These are phyloP conservation scores for Epipyxis sp. DNA, from an alignment of 108 stramenopile species.

Conservation along the genomic window DNA sequence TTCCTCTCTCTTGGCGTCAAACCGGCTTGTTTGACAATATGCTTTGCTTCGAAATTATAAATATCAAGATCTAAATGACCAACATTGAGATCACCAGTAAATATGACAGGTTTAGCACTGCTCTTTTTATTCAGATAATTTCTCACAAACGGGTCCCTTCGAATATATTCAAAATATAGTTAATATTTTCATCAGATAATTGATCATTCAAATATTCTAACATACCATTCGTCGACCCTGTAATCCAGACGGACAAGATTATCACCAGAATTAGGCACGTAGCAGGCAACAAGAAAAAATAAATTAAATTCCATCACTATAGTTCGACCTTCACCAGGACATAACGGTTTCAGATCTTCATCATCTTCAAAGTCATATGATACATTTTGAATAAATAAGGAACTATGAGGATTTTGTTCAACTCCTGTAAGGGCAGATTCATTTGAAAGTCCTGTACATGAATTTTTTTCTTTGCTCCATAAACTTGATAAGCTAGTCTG, in stretches of 20 bases:
- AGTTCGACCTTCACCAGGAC: slow-evolving; percentile 73
- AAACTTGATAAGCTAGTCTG: slow-evolving; percentile 70
- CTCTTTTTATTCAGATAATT: slow-evolving; percentile 40
- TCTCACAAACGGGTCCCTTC: slow-evolving; percentile 66
- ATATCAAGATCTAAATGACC: slow-evolving; percentile 74
- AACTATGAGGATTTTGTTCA: no score
- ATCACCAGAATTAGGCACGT: slow-evolving; percentile 90
- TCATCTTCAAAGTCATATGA: no score
- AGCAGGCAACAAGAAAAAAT: slow-evolving; percentile 72
- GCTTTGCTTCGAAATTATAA: slow-evolving; percentile 89
- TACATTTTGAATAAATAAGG: no score
- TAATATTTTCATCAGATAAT: no score
- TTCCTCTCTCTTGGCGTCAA: slow-evolving; percentile 76
- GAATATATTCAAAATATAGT: not conserved
- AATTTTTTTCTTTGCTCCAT: no score
- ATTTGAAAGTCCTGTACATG: no score
- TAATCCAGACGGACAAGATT: slow-evolving; percentile 80
- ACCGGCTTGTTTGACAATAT: slow-evolving; percentile 77
- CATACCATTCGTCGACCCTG: slow-evolving; percentile 79
- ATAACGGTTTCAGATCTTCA: no score
- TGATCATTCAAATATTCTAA: not conserved
- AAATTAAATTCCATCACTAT: slow-evolving; percentile 80
- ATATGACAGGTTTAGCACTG: slow-evolving; percentile 65
- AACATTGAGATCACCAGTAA: slow-evolving; percentile 87
- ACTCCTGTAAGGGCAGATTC: no score